Base-by-base conservation (phyloP, 2,329 filamentous ascomycete species). In the Ophiostoma tasmaniense region DNA sequence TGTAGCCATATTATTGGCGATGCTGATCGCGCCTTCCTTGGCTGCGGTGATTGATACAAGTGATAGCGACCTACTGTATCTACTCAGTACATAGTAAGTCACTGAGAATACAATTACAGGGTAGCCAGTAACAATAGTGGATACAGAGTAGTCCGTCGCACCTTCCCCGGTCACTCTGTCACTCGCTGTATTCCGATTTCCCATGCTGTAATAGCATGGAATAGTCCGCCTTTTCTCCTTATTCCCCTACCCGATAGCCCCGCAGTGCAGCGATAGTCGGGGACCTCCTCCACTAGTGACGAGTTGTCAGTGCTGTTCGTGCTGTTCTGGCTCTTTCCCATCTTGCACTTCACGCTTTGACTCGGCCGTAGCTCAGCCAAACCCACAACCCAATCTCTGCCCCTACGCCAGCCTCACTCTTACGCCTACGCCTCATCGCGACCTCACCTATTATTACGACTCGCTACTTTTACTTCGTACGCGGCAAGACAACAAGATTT, bases 181-280 rank as follows among this genome's bases (percentile, higher is more conserved):
- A 55, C 10, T 55, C 50, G 25, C 50, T 55, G 50, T 55, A 55
- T 28, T 55, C 22, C 45, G 22, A n/a, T 6, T 52, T 52, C 20
- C 45, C 45, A 52, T 52, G 45, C 20, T 22, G 45, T 52, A 52
- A 52, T 52, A 11, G 20, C n/a, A 13, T 17, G 20, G 5, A 14
- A 45, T 8, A 45, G 20, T 45, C 35, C 14, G 14, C 39, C 11
- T 52, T 52, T n/a, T 14, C 42, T 45, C 25, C 55, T 30, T 30
- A 28, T 22, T 55, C 50, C 25, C 52, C 20, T 61, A 7, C 13
- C 55, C 55, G 55, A 20, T 14, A 61, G 55, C 25, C 55, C 55
- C 55, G 55, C 55, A 61, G 17, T n/a, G 61, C 61, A 64, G 35
- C 61, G 61, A 64, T 39, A 25, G 61, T 35, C 61, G 61, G 35